Base-by-base conservation (phyloP, 176 grass and related monocot species). In the Aegilops longissima region DNA sequence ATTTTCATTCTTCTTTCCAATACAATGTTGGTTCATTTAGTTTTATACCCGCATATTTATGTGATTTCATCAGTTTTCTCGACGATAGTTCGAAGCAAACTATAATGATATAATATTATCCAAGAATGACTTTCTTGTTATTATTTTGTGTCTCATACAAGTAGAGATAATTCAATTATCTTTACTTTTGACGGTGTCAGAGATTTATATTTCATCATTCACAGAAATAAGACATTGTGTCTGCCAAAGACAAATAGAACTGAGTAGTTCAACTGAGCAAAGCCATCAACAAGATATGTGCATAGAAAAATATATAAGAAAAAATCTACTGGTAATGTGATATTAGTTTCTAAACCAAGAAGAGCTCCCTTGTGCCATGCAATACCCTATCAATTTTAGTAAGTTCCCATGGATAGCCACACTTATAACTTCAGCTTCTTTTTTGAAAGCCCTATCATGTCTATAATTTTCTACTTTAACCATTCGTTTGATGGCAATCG, bases 391-490 rank as follows among this genome's bases (percentile, higher is more conserved):
- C 79, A 98, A 73, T 84, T 82, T 87, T 64, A 99, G 70, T 80
- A 99, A 90, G 72, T 96, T 99, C 69, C 86, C 93, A 70, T 99
- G 97, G 23, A 81, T 89, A 39, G 90, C 97, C 29, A 99, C 79
- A 69, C 94, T 99, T 90, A 96, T 99, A 77, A 99, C 51, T 73
- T 94, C 87, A 77, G 94, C 90, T 86, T 99, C 94, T 83, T 82
- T 75, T 25, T 94, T 88, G 72, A 99, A 96, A 52, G 92, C 84
- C 36, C 71, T 69, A 80, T 96, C 92, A 11, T 92, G 87, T 21
- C 86, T 94, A 10, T 8, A 27, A 9, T 34, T 90, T 23, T 74
- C 87, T 51, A 84, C 45, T 18, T 96, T 66, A 7, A 86, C 80
- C 18, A 93, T 49, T 3, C 90, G 61, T 82, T 98, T 98, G 35